Percentiles rank a stretch among this genome's conserved stretches.
phyloP scores from a whole-genome alignment of 441 rosid genomes.

The Populus tomentosa region DNA sequence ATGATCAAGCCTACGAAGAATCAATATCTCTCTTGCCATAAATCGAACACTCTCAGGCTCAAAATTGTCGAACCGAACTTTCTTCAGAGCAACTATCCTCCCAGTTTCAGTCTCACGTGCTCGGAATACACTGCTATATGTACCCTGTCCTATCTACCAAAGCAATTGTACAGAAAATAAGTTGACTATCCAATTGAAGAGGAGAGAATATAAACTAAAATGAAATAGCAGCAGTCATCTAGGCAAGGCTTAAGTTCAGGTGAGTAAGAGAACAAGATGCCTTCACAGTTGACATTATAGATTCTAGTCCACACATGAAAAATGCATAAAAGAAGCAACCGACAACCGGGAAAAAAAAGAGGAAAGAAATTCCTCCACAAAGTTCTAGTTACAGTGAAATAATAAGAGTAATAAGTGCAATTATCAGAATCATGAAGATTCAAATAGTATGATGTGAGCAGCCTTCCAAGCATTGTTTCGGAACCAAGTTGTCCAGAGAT shows the following conservation, averaged over 20 bases:
- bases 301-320: background rate
- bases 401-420: background rate
- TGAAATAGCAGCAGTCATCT: background rate
- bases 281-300: background rate
- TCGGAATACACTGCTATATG: conserved; percentile 85
- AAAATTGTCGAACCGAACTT: conserved; percentile 86
- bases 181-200: background rate
- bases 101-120: conserved; percentile 75
- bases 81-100: conserved; percentile 81
- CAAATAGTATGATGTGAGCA: too few species aligned
- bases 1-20: conserved; percentile 80
- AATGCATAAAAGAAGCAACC: background rate
- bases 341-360: too few species aligned
- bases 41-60: conserved; percentile 96
- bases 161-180: conserved; percentile 2
- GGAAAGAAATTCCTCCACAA: too few species aligned
- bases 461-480: too few species aligned
- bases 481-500: too few species aligned
- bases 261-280: too few species aligned
- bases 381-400: too few species aligned
- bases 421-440: background rate
- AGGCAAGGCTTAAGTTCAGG: too few species aligned
- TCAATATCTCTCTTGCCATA: conserved; percentile 92
- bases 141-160: conserved; percentile 87
- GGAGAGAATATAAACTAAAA: background rate